Base-by-base conservation (phyloP, 371 early-diverging fungal species). In the Blakeslea trispora region DNA sequence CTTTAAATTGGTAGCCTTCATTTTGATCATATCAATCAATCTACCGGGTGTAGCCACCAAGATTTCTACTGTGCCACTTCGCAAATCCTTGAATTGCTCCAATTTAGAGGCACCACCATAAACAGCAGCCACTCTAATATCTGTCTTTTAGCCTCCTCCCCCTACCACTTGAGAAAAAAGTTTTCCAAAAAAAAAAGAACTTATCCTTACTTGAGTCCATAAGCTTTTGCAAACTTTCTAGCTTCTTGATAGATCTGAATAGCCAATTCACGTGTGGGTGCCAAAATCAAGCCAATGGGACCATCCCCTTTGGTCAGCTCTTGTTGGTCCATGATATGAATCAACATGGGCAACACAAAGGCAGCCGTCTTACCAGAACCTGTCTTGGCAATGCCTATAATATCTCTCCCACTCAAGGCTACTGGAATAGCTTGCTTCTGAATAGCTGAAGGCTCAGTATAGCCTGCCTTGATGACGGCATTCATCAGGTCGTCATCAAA, bases 31-130 rank as follows among this genome's bases (percentile, higher is more conserved):
- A 67, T 99, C 99, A 69, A 96, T 94, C 53, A 99, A 74, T 50
- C 99, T 81, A 37, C 99, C 99, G 37, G 98, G 98, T 1, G 97
- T 95, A 1, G 93, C 96, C 2, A 98, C 90, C 15, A 96, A 55
- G 46, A 98, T 91, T 57, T 96, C 96, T 9, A 89, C 86, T 0
- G 88, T 89, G 45, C 92, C 90, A 14, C 82, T 74, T 15, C 91
- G 83, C 15, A 98, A 71, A 21, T 91, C 89, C 64, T 90, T 90
- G 70, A 91, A 92, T 66, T 98, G 97, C 22, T 91, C 91, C 60
- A 84, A 81, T 63, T 94, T 90, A 23, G 91, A 85, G 9, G 91
- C 95, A 50, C 98, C 98, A 55, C 99, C 99, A 66, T 91, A 93
- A 0, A 96, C 89, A 8, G 86, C 84, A n/a, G 85, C 83, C 11